These are phyloP conservation scores for Euphorbia pulcherrima DNA, from an alignment of 345 rosid genomes.

Conservation along the genomic window DNA sequence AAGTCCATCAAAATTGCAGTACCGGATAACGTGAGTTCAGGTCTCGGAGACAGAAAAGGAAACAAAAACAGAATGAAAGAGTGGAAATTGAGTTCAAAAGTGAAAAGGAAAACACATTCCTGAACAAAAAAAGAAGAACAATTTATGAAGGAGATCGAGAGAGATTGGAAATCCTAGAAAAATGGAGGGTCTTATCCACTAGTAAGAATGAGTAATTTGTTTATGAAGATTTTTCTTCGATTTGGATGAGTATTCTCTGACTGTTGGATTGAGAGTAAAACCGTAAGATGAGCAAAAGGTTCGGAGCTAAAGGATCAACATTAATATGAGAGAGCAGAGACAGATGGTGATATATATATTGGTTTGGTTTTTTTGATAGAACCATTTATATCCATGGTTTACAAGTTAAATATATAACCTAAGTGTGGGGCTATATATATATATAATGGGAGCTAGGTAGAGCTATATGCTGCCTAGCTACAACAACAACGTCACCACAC, in stretches of 20 bases:
- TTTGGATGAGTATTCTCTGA: constrained; percentile 24
- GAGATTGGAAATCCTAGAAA: constrained; percentile 24
- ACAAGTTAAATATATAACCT: not conserved
- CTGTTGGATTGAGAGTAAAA: constrained; percentile 22
- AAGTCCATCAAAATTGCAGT: constrained; percentile 46
- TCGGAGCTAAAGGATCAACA: constrained; percentile 46
- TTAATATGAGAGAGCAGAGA: constrained; percentile 23
- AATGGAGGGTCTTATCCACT: constrained; percentile 51
- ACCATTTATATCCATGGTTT: constrained; percentile 14
- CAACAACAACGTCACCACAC: constrained; percentile 14
- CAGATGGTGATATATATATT: constrained; percentile 42
- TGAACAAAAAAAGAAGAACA: too few relatives aligned
- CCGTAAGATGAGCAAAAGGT: constrained; percentile 50
- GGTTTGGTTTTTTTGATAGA: constrained; percentile 36
- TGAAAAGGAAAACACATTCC: constrained; percentile 24
- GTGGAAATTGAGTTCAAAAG: constrained; percentile 10
- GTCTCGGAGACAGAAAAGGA: not conserved
- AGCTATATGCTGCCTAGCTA: not conserved
- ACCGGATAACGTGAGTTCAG: too few relatives aligned
- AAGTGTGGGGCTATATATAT: constrained; percentile 16
- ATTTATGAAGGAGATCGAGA: too few relatives aligned
- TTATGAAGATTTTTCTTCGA: too few relatives aligned
- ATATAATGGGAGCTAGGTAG: not conserved
- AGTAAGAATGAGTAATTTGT: constrained; percentile 27
- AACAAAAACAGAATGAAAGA: not conserved